phyloP scores from a whole-genome alignment of 179 eudicot genomes.

The Carnegiea gigantea region DNA sequence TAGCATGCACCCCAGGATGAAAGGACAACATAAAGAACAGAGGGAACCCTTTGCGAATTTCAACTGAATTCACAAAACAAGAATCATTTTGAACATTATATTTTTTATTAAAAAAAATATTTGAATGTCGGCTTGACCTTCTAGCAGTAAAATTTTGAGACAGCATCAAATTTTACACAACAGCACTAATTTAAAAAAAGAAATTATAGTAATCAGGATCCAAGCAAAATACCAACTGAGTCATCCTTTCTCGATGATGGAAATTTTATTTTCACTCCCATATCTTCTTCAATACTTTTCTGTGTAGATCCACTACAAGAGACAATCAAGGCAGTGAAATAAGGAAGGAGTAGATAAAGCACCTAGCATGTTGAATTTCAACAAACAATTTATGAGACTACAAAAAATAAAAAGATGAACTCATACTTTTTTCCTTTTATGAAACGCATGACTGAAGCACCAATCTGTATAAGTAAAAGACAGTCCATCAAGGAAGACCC shows the following conservation, averaged over 20 bases:
- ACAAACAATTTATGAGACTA: neutral
- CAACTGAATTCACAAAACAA: neutral
- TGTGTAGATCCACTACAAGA: conserved; percentile 50
- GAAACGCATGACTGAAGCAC: conserved; percentile 73
- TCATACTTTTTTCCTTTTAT: conserved; percentile 72
- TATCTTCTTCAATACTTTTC: conserved; percentile 57
- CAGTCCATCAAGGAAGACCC: conserved; percentile 18
- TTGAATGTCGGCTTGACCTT: neutral
- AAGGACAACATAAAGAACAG: neutral
- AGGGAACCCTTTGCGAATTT: neutral
- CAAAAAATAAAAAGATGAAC: conserved; percentile 13
- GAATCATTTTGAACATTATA: neutral
- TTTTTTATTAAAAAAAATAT: neutral
- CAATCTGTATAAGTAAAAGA: conserved; percentile 54
- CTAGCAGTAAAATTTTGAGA: neutral
- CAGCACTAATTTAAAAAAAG: neutral
- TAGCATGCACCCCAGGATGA: neutral
- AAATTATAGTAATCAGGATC: neutral
- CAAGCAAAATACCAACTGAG: conserved; percentile 49
- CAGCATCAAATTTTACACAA: neutral
- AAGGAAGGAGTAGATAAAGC: conserved; percentile 11
- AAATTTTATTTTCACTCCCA: conserved; percentile 64
- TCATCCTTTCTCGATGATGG: conserved; percentile 60
- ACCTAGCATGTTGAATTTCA: neutral
- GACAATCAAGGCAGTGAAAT: conserved; percentile 13